Conservation (phyloP, 2,329 filamentous ascomycete genomes). For the Dactylonectria estremocensis region DNA sequence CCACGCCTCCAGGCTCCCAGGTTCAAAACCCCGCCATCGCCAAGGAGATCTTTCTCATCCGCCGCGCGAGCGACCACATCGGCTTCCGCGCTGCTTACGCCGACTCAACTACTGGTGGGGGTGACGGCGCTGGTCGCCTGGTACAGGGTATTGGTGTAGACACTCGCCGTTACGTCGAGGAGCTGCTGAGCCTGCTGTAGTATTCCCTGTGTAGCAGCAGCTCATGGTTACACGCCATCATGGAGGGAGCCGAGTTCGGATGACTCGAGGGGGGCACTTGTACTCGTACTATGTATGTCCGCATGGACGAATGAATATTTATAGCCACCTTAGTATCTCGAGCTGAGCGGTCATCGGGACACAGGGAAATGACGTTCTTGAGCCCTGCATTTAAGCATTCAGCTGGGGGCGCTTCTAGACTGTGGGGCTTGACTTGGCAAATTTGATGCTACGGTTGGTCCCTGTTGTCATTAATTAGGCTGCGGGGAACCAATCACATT, state of each 20-base stretch:
- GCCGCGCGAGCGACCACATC: slow-evolving; percentile 71
- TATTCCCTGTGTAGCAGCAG: background rate
- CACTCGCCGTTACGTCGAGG: slow-evolving; percentile 82
- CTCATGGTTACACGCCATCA: background rate
- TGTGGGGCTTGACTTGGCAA: background rate
- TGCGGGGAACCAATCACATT: background rate
- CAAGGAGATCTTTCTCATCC: slow-evolving; percentile 75
- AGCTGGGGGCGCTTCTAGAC: background rate
- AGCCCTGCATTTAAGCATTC: background rate
- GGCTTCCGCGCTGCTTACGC: slow-evolving; percentile 55
- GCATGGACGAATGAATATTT: background rate
- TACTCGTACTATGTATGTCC: background rate
- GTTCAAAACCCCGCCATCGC: slow-evolving; percentile 41
- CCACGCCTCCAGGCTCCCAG: background rate
- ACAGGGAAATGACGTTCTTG: background rate
- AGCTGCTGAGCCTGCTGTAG: slow-evolving; percentile 72
- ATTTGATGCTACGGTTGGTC: background rate
- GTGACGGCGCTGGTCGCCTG: slow-evolving; percentile 72
- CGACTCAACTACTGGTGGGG: slow-evolving; percentile 58
- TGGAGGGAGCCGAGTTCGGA: background rate
- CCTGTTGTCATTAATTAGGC: background rate
- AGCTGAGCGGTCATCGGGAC: background rate
- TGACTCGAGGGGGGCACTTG: background rate
- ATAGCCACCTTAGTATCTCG: background rate
- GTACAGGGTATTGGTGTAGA: slow-evolving; percentile 84